Conservation (phyloP, 2,329 filamentous ascomycete species). For the Pseudogymnoascus sp. region DNA sequence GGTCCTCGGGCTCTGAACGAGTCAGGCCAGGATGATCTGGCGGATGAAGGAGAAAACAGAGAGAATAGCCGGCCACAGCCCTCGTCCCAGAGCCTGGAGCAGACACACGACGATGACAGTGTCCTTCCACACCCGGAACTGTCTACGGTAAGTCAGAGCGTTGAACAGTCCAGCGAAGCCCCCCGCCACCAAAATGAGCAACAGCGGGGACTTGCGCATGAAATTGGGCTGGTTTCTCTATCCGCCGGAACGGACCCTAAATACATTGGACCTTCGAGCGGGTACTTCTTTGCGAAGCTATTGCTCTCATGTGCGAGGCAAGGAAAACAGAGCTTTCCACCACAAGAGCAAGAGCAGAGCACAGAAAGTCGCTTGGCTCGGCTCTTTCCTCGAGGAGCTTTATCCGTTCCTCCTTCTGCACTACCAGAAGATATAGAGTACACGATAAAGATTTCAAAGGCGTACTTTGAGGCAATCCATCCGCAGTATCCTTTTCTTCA, state of each 20-base stretch:
- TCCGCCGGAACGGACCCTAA: constrained; percentile 38
- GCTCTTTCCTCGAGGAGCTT: neutral
- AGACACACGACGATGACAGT: neutral
- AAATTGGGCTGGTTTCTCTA: constrained; percentile 44
- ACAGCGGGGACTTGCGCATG: constrained; percentile 32
- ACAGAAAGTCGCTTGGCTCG: neutral
- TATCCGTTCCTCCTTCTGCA: constrained; percentile 9
- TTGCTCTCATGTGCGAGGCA: constrained; percentile 34
- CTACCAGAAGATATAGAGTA: constrained; percentile 28
- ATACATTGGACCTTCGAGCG: constrained; percentile 48
- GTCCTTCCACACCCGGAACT: neutral
- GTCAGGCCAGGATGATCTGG: neutral
- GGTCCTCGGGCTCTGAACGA: constrained; percentile 13
- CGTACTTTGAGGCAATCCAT: constrained; percentile 42
- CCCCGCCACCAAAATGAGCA: constrained; percentile 11
- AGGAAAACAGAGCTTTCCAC: constrained; percentile 15
- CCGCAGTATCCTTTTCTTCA: constrained; percentile 42
- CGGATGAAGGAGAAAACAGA: neutral
- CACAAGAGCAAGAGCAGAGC: constrained; percentile 11
- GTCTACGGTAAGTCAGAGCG: constrained; percentile 8
- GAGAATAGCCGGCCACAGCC: neutral
- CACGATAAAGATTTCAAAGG: constrained; percentile 34
- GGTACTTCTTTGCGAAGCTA: constrained; percentile 43
- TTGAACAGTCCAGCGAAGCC: constrained; percentile 9
- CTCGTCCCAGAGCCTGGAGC: neutral